Evolutionary conservation across 148 eudicot species (phyloP).

Genomic region (Fagopyrum homotropicum): DNA sequence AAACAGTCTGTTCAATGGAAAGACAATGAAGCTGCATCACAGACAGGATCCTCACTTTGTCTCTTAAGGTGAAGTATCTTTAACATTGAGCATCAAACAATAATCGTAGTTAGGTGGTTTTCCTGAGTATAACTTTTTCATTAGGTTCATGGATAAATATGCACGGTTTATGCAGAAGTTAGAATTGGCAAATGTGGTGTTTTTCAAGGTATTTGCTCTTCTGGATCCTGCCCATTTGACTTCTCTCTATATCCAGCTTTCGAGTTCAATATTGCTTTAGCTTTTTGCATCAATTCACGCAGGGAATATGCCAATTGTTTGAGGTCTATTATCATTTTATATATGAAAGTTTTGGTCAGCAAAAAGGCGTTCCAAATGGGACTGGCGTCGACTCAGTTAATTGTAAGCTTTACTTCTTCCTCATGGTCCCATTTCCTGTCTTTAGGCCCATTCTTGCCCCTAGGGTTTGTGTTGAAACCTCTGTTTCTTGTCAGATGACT

Average conservation of each 20-base stretch:
- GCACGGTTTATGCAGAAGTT: constrained; percentile 93
- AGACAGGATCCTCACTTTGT: constrained; percentile 93
- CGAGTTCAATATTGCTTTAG: constrained; percentile 7
- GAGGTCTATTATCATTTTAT: constrained; percentile 82
- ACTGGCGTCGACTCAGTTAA: constrained; percentile 51
- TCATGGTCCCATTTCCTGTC: constrained; percentile 8
- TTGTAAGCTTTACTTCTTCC: constrained; percentile 41
- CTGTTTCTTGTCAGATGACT: not conserved
- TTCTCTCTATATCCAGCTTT: not conserved
- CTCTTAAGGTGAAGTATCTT: constrained; percentile 58
- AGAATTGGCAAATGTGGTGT: constrained; percentile 74
- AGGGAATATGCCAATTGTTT: constrained; percentile 92
- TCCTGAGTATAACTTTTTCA: not conserved
- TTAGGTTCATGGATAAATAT: constrained; percentile 95
- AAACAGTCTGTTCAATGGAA: constrained; percentile 44
- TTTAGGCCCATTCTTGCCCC: constrained; percentile 13
- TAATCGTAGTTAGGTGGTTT: not conserved
- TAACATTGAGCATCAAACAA: not conserved
- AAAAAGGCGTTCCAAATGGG: constrained; percentile 42
- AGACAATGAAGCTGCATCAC: constrained; percentile 57
- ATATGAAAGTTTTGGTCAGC: constrained; percentile 73
- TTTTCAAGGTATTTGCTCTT: constrained; percentile 57
- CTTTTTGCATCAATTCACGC: constrained; percentile 11
- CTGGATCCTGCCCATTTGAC: not conserved
- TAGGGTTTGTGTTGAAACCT: constrained; percentile 1